Evolutionary conservation across 805 yeast genomes (phyloP), one percentile per base, ranked within the genome.

Genomic region (Wickerhamomyces silvicola): DNA sequence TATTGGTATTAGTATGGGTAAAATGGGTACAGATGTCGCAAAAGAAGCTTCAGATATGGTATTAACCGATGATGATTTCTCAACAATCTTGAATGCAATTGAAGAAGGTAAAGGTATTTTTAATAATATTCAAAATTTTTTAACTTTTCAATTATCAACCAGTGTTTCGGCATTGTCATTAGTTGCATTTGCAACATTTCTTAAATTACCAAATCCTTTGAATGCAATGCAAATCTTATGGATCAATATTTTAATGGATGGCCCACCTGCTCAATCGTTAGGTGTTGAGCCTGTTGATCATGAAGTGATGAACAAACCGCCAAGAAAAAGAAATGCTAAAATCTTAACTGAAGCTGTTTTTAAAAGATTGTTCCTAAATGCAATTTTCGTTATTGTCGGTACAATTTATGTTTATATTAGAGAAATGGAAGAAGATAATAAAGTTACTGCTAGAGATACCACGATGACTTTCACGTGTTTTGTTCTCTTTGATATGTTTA

Each of bases 41-140:
- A 90, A 90, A 52, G 98, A 90, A 58, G 97, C 97, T 2, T 84
- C 96, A 3, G 98, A 90, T 59, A 90, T 90, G 97, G 90, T 90
- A 33, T 69, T 90, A 42, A 90, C 95, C 4, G 96, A 90, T 60
- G 97, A 92, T 59, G 97, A 92, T 56, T 92, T 92, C 60, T 79
- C 94, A 36, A 90, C 97, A 1, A 92, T 92, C 46, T 64, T 92
- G 43, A 78, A 77, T 41, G 98, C 98, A 5, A 87, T 90, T 45
- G 90, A 84, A 58, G 98, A 92, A 62, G 99, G 99, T 28, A 92
- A 92, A 59, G 97, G 97, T 29, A 92, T 92, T 36, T 92, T 90
- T 57, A 81, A 82, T 59, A 92, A 92, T 59, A 92, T 92, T 58
- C 97, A 90, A 63, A 87, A 82, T 58, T 92, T 88, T 56, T 69